Percentiles rank a stretch among this genome's conserved stretches.
These are phyloP conservation scores for Fraxinus sp. DNA, from an alignment of 305 asterid genomes.

Conservation along the genomic window DNA sequence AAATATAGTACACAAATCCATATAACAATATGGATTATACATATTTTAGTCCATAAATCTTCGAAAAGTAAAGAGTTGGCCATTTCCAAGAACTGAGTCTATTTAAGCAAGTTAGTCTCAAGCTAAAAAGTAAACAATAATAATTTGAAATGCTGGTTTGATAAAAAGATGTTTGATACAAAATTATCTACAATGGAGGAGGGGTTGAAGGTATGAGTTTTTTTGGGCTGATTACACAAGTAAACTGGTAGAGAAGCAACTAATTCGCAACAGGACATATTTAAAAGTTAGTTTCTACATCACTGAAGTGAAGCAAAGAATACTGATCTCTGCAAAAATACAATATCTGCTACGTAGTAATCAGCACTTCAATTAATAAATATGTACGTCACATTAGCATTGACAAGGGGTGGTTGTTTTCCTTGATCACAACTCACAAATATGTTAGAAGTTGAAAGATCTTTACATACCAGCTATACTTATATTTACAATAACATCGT, in stretches of 20 bases:
- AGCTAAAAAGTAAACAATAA: not conserved
- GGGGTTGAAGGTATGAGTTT: not conserved
- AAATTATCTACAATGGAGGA: not conserved
- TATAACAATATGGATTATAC: not conserved
- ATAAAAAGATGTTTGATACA: not conserved
- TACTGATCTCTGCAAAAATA: not conserved
- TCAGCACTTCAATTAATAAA: not conserved
- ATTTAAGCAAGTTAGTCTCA: not conserved
- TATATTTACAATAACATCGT: not conserved
- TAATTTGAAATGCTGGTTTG: not conserved
- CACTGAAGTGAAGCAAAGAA: not conserved
- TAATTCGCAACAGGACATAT: not conserved
- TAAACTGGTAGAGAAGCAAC: not conserved
- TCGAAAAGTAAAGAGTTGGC: not conserved
- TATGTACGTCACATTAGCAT: not conserved
- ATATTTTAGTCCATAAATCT: not conserved
- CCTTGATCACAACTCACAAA: not conserved
- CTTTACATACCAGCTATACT: not conserved
- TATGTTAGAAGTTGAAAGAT: not conserved
- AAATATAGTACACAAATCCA: not conserved
- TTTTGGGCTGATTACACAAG: not conserved
- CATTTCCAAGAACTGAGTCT: not conserved
- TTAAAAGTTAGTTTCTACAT: not conserved
- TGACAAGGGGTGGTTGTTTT: not conserved
- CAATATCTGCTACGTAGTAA: not conserved